phyloP scores from a whole-genome alignment of 2,329 filamentous ascomycete species.

The Chrysoporthe austroafricana region DNA sequence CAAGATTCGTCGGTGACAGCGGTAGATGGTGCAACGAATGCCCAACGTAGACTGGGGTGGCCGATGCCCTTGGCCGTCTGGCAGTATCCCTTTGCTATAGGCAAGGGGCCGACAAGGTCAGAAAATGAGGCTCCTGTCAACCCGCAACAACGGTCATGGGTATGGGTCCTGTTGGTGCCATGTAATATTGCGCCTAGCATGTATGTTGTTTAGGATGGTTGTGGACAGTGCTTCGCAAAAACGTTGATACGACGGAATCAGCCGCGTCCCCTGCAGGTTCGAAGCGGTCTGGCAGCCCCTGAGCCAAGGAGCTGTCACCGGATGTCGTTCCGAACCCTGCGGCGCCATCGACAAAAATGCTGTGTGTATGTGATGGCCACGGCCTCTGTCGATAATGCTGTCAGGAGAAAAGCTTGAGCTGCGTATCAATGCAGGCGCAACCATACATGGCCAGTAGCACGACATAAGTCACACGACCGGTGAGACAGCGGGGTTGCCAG shows the following conservation, averaged over 20 bases:
- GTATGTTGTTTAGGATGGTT: no score
- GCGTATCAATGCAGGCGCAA: background rate
- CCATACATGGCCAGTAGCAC: background rate
- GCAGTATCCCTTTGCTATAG: no score
- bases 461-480: background rate
- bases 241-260: background rate
- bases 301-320: background rate
- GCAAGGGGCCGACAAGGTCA: no score
- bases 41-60: background rate
- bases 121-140: no score
- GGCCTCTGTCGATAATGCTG: no score
- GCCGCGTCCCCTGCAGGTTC: background rate
- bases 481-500: background rate
- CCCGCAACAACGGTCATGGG: no score
- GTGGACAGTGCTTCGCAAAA: background rate
- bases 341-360: background rate
- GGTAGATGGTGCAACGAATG: background rate
- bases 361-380: no score
- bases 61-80: no score
- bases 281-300: background rate
- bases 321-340: background rate
- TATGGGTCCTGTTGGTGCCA: no score
- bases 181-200: no score
- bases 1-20: background rate
- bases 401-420: no score